These are phyloP conservation scores for Gossypium longicalyx DNA, from an alignment of 345 rosid species.

Conservation along the genomic window DNA sequence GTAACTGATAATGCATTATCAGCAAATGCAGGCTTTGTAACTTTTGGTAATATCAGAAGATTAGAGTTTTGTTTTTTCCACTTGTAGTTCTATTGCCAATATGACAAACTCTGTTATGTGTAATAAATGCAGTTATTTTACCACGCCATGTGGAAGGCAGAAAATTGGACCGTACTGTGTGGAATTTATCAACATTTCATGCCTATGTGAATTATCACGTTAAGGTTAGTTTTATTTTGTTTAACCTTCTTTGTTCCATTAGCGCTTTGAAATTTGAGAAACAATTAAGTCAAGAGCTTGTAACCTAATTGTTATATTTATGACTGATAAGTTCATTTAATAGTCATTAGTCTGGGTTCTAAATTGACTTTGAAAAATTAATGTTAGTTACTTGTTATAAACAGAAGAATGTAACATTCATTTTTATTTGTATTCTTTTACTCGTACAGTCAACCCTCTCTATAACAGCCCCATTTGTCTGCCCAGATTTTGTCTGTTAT, in stretches of 20 bases:
- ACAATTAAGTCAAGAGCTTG: not conserved
- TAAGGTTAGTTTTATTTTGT: constrained; percentile 47
- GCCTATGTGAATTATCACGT: constrained; percentile 97
- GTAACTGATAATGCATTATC: constrained; percentile 68
- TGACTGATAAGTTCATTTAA: not conserved
- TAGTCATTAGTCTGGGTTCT: not conserved
- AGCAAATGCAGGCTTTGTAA: constrained; percentile 93
- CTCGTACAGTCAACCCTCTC: not conserved
- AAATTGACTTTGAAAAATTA: not conserved
- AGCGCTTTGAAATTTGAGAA: not conserved
- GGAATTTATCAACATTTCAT: constrained; percentile 87
- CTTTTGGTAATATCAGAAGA: constrained; percentile 60
- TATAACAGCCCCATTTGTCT: too few relatives aligned
- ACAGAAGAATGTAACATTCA: not conserved
- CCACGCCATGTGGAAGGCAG: constrained; percentile 90
- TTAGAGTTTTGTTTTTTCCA: not conserved
- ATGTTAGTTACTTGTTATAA: not conserved
- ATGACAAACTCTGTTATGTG: constrained; percentile 17
- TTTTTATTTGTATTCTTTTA: not conserved
- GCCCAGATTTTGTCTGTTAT: too few relatives aligned
- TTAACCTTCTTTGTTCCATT: not conserved
- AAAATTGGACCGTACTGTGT: constrained; percentile 82
- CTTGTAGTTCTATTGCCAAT: constrained; percentile 1
- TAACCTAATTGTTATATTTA: not conserved
- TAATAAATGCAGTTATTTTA: constrained; percentile 52